Base-by-base conservation (phyloP, 2,329 filamentous ascomycete genomes). In the Zymoseptoria tritici region DNA sequence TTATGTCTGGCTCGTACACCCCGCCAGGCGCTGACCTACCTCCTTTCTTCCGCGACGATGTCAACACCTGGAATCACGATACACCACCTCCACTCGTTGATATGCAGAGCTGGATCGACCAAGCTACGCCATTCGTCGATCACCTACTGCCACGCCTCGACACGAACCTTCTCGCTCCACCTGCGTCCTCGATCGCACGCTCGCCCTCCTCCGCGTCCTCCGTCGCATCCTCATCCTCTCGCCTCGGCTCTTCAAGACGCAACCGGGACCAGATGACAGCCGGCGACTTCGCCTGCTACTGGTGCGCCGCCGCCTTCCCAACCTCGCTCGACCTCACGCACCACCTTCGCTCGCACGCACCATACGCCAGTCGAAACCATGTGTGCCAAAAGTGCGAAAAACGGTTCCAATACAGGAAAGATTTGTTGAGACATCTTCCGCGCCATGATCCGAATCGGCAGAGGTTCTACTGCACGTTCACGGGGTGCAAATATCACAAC, bases 401-500 rank as follows among this genome's bases (percentile, higher is more conserved):
- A 53, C 58, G 65, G 16, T 67, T 67, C 31, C 65, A 67, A 24
- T 67, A 67, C 24, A 42, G 58, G 4, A 67, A 67, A 49, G 65
- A 67, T 46, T 36, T 67, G 49, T 42, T 49, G 9, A 52, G 65
- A n/a, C 65, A 67, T 57, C 24, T 62, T 20, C 65, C 63, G 9
- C 59, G 60, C 11, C 65, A 67, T 52, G 63, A 67, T 24, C 65
- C 65, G 3, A 63, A 67, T 55, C 55, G 63, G 29, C 60, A 57
- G 36, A 55, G 57, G 42, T 67, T 50, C 57, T 59, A 61, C 46
- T 67, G 65, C 49, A 54, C 42, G 6, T 57, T 62, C 21, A n/a
- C 26, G 9, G 60, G 56, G 3, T 67, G 65, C 56, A 67, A 67
- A 24, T 67, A 65, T 51, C 46, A 60, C 24, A 56, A 36, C 19